Conservation (phyloP, 2,329 filamentous ascomycete species). For the Harringtonia aguacate region DNA sequence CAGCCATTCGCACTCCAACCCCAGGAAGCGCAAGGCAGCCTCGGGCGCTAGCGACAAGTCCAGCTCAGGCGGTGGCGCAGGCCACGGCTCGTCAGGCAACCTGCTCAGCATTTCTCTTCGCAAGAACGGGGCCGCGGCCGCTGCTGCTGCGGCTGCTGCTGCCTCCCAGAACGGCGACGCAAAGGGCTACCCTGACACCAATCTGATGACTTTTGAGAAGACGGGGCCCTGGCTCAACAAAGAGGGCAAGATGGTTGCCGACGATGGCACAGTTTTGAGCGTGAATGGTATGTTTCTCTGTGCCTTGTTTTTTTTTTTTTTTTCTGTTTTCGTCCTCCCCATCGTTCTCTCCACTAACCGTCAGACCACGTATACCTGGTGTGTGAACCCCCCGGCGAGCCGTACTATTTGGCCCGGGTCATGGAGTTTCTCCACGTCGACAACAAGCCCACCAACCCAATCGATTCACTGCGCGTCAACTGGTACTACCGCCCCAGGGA, state of each 20-base stretch:
- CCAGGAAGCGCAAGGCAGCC: slow-evolving; percentile 81
- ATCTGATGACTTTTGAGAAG: slow-evolving; percentile 80
- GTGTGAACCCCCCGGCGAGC: slow-evolving; percentile 93
- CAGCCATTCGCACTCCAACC: slow-evolving; percentile 40
- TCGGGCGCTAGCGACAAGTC: slow-evolving; percentile 17
- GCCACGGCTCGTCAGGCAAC: slow-evolving; percentile 5
- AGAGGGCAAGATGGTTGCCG: slow-evolving; percentile 70
- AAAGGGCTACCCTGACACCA: slow-evolving; percentile 51
- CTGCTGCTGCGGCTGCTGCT: slow-evolving; percentile 22
- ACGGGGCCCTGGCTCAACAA: slow-evolving; percentile 53
- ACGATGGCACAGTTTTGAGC: slow-evolving; percentile 76
- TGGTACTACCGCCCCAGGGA: slow-evolving; percentile 98
- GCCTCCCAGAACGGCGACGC: slow-evolving; percentile 19
- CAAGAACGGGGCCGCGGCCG: slow-evolving; percentile 10
- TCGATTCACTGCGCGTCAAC: slow-evolving; percentile 87
- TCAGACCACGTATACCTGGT: slow-evolving; percentile 82
- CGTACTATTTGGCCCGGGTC: slow-evolving; percentile 93
- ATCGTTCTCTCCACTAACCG: slow-evolving; percentile 5
- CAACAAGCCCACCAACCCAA: slow-evolving; percentile 59
- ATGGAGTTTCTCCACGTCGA: slow-evolving; percentile 93
- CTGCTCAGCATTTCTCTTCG: slow-evolving; percentile 8
- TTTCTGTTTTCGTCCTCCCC: background rate
- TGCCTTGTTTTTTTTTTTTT: background rate
- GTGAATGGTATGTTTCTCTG: slow-evolving; percentile 64
- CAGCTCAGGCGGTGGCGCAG: slow-evolving; percentile 15